Evolutionary conservation across 2,329 filamentous ascomycete genomes (phyloP), one percentile per base, ranked within the genome.

Genomic region (Curvularia verruculosa): DNA sequence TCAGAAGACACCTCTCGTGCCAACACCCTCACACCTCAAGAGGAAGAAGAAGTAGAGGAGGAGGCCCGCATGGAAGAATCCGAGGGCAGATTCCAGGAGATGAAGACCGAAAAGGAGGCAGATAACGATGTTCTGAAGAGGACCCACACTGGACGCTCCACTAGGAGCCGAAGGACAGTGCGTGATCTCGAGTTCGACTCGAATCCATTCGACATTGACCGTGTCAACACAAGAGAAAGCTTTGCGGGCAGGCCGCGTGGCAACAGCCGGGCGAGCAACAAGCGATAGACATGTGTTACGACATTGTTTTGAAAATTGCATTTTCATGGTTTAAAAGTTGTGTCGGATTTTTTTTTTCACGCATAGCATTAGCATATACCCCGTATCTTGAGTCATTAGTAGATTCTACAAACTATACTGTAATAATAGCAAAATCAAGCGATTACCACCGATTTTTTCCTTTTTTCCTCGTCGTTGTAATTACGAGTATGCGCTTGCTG

Each of bases 161-260:
- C 54, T 6, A 65, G 63, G 56, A 69, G 61, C 46, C 66, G 50
- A 49, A 64, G 61, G 54, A 68, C 68, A 3, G 57, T 66, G 23
- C 66, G 70, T 24, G 67, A 59, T 8, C 58, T 66, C 9, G 67
- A 75, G 21, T 75, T 65, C 49, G 77, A 80, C 44, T 75, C 78
- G n/a, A 81, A 77, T 59, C 81, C 81, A 5, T 83, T 78, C 60
- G 79, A 81, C 52, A 77, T 83, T 39, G 80, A 83, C 59, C 76
- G 79, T 1, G 76, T 82, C 13, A 74, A 82, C 57, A 83, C 81
- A 26, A 67, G 76, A 54, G 79, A 82, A 52, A 80, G 76, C 56
- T 82, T 82, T 60, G 64, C 51, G 10, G 56, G 49, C 44, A 66
- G 68, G 51, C 56, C 58, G n/a, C 63, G 68, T 19, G 53, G 50